Evolutionary conservation across 768 basidiomycete species (phyloP).

Genomic region (Kwoniella bestiolae): DNA sequence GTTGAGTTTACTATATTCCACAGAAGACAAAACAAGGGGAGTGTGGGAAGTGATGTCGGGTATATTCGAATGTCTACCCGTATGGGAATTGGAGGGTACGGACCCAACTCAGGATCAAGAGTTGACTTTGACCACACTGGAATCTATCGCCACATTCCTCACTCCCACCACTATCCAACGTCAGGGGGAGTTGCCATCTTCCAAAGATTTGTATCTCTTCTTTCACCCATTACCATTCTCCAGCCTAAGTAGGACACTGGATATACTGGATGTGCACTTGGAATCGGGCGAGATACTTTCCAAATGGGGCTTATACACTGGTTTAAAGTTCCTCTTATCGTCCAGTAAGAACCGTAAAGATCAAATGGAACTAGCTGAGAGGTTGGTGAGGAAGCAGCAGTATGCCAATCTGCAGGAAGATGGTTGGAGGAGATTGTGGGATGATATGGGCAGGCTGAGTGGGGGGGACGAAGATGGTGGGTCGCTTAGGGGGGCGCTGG

Average conservation of each 20-base stretch:
- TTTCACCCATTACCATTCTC: conserved; percentile 76
- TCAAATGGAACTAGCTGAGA: conserved; percentile 82
- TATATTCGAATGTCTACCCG: conserved; percentile 95
- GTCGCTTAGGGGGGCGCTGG: conserved; percentile 76
- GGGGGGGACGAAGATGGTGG: conserved; percentile 63
- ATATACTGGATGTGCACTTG: conserved; percentile 90
- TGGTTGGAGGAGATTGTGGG: conserved; percentile 79
- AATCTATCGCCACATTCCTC: conserved; percentile 78
- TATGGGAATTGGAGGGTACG: conserved; percentile 66
- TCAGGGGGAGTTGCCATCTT: conserved; percentile 58
- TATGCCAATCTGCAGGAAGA: conserved; percentile 57
- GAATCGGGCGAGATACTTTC: conserved; percentile 90
- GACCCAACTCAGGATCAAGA: conserved; percentile 68
- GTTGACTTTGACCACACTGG: conserved; percentile 77
- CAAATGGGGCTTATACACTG: conserved; percentile 81
- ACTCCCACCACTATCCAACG: conserved; percentile 68
- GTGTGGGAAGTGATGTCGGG: conserved; percentile 80
- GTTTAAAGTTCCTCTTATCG: conserved; percentile 87
- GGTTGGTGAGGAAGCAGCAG: conserved; percentile 65
- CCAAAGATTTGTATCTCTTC: conserved; percentile 76
- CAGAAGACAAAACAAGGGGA: conserved; percentile 63
- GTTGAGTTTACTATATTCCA: conserved; percentile 86
- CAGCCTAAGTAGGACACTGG: conserved; percentile 79
- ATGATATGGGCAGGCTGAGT: conserved; percentile 85
- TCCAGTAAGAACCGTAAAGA: conserved; percentile 68